A percentile compares a stretch with the other conserved stretches of the same genome.
Conservation (phyloP, 148 eudicot genomes). For the Rhododendron mucronatum region DNA sequence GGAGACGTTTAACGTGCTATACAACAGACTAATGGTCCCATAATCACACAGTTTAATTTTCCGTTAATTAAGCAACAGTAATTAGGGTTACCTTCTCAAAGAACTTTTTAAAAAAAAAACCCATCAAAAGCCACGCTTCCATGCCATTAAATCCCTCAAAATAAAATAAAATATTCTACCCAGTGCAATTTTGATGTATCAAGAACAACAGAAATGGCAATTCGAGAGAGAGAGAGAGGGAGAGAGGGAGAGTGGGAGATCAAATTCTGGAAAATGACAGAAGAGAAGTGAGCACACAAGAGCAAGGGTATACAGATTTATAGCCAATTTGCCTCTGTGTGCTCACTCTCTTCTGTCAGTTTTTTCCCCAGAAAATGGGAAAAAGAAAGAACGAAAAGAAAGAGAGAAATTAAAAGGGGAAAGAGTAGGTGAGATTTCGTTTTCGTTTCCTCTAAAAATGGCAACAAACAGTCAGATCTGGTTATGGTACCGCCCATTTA, state of each 20-base stretch:
- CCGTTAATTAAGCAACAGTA: constrained; percentile 24
- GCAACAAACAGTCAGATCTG: constrained; percentile 18
- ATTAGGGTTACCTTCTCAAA: constrained; percentile 24
- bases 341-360: constrained; percentile 87
- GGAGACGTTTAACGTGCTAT: neutral
- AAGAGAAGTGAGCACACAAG: constrained; percentile 70
- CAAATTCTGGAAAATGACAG: constrained; percentile 39
- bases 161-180: constrained; percentile 7
- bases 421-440: neutral
- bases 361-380: constrained; percentile 11
- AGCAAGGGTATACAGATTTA: constrained; percentile 36
- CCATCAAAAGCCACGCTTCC: constrained; percentile 42
- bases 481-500: neutral
- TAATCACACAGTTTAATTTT: constrained; percentile 20
- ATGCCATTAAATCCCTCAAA: neutral
- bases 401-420: neutral
- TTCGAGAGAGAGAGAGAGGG: neutral
- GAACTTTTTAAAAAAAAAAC: neutral
- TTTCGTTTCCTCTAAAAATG: neutral
- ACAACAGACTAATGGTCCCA: constrained; percentile 21
- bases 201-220: neutral
- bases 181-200: neutral
- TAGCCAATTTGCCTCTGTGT: constrained; percentile 42
- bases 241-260: neutral
- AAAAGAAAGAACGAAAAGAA: neutral